Conservation (phyloP, 2,329 filamentous ascomycete genomes). For the Talaromyces sp. region DNA sequence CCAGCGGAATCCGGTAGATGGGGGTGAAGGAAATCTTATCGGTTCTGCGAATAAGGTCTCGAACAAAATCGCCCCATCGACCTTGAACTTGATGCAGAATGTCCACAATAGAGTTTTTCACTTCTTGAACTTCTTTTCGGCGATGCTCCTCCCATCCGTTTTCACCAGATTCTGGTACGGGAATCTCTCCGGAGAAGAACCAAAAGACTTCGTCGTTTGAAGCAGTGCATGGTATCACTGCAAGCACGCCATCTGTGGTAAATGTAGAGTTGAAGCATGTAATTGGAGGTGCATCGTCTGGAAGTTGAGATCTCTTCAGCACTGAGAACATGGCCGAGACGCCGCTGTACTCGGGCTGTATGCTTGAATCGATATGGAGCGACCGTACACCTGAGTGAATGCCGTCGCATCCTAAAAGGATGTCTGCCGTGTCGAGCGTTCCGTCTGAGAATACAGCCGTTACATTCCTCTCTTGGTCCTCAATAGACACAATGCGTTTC, state of each 20-base stretch:
- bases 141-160: slow-evolving; percentile 28
- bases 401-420: slow-evolving; percentile 36
- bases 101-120: slow-evolving; percentile 21
- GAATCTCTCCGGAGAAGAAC: slow-evolving; percentile 26
- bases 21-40: slow-evolving; percentile 31
- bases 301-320: slow-evolving; percentile 10
- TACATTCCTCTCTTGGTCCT: slow-evolving; percentile 18
- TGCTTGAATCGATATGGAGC: slow-evolving; percentile 23
- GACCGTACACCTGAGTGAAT: slow-evolving; percentile 34
- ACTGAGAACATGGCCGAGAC: slow-evolving; percentile 18
- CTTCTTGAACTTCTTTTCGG: slow-evolving; percentile 25
- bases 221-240: slow-evolving; percentile 21
- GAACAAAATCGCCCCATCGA: slow-evolving; percentile 21
- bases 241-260: slow-evolving; percentile 25
- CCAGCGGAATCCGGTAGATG: slow-evolving; percentile 30
- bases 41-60: background rate
- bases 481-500: slow-evolving; percentile 18
- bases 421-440: slow-evolving; percentile 19
- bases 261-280: slow-evolving; percentile 17
- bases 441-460: slow-evolving; percentile 25
- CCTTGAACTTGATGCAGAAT: slow-evolving; percentile 20
- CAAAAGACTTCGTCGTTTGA: slow-evolving; percentile 23
- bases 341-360: slow-evolving; percentile 30
- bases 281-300: background rate
- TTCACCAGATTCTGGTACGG: slow-evolving; percentile 20